Base-by-base conservation (phyloP, 805 yeast genomes). In the Saturnispora serradocipensis region DNA sequence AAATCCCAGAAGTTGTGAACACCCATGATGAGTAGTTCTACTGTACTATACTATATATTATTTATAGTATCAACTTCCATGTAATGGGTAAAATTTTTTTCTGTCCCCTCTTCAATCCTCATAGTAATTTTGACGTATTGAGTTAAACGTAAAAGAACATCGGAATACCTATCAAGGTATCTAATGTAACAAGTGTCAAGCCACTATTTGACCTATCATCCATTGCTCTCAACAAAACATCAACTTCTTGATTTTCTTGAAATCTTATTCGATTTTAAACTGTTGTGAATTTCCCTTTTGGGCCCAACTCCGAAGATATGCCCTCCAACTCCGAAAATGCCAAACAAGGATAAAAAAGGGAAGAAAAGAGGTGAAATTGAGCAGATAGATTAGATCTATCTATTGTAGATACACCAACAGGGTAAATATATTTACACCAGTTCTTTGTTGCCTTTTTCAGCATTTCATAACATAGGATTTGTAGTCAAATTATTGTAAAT, bases 1-100 rank as follows among this genome's bases (percentile, higher is more conserved):
- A 93, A 81, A 48, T 83, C 88, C 99, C 99, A 93, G 46, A 93
- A 77, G 7, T 93, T 86, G 60, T 87, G 88, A 45, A 93, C 99
- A 71, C 99, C 99, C 99, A 93, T 91, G 3, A 13, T 49, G 24
- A 25, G 40, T 9, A 4, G 5, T 30, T 10, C 34, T 30, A 30
- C 24, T 18, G 9, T 16, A 10, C 22, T 20, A 18, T 38, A 20
- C 25, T 40, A 15, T 24, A 22, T 27, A 5, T 40, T 40, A 38
- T 38, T 4, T 18, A 7, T 18, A 38, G 25, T 18, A 18, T n/a
- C 20, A 8, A 38, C 22, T n/a, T 18, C 5, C 42, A 15, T 38
- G 11, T 15, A 18, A 20, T 18, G 18, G 22, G 25, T 10, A 18
- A 38, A 38, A 18, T 38, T 38, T 38, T 38, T 35, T 35, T 35